phyloP scores from a whole-genome alignment of 176 grass and related monocot species.

The Ananas comosus region DNA sequence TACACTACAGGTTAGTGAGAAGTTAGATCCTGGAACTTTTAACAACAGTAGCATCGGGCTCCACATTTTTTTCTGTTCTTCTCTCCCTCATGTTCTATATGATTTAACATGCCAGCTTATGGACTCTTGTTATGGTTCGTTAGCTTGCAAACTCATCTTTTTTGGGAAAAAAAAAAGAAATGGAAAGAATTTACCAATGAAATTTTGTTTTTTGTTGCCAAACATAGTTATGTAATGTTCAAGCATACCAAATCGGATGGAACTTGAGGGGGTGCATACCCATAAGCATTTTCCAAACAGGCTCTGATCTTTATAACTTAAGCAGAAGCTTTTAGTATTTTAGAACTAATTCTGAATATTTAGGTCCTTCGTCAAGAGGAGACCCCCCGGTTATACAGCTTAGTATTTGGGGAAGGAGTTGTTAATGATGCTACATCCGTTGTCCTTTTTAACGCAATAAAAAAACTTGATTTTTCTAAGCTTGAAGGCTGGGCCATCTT shows the following conservation, averaged over 20 bases:
- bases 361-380: constrained; percentile 91
- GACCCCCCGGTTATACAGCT: constrained; percentile 76
- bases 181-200: too few species aligned
- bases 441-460: constrained; percentile 84
- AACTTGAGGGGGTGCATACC: too few species aligned
- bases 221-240: too few species aligned
- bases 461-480: constrained; percentile 50
- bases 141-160: too few species aligned
- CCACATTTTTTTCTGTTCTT: too few species aligned
- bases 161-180: not conserved
- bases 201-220: too few species aligned
- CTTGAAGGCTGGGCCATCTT: constrained; percentile 37
- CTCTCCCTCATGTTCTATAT: too few species aligned
- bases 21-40: not conserved
- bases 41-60: not conserved
- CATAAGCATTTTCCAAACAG: too few species aligned
- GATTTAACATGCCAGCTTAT: too few species aligned
- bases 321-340: not conserved
- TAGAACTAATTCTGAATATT: constrained; percentile 1
- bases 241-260: too few species aligned
- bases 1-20: constrained; percentile 54
- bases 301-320: too few species aligned
- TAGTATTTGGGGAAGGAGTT: constrained; percentile 94
- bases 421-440: constrained; percentile 80
- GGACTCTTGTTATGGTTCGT: too few species aligned